These are phyloP conservation scores for Colletotrichum sp. DNA, from an alignment of 2,329 filamentous ascomycete genomes.

Conservation along the genomic window DNA sequence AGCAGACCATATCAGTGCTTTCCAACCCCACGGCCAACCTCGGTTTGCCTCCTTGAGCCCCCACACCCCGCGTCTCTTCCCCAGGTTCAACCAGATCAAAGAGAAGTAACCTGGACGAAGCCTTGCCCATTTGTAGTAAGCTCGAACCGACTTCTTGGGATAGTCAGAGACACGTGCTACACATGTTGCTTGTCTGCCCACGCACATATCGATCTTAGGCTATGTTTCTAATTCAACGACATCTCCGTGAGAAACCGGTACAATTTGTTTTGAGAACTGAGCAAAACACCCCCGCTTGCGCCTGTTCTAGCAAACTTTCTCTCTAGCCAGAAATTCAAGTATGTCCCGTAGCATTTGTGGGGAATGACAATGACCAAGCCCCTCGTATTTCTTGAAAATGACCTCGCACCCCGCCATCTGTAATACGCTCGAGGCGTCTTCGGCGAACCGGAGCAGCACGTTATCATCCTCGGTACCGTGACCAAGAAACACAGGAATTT, in stretches of 20 bases:
- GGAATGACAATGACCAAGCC: slow-evolving; percentile 51
- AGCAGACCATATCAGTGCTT: background rate
- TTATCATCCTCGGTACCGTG: slow-evolving; percentile 49
- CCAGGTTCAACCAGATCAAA: background rate
- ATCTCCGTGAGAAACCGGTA: background rate
- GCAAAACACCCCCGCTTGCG: background rate
- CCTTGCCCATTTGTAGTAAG: background rate
- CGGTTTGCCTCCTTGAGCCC: background rate
- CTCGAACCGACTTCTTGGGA: background rate
- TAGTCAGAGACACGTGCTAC: background rate
- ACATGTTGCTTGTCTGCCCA: background rate
- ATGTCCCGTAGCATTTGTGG: slow-evolving; percentile 44
- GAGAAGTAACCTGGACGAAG: background rate
- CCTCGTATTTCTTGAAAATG: slow-evolving; percentile 42
- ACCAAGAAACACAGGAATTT: slow-evolving; percentile 49
- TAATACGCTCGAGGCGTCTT: slow-evolving; percentile 38
- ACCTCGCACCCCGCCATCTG: slow-evolving; percentile 36
- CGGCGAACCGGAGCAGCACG: slow-evolving; percentile 41
- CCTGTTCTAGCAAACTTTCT: background rate
- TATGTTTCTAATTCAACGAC: background rate
- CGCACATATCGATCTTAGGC: background rate
- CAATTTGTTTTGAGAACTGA: background rate
- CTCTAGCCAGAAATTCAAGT: slow-evolving; percentile 30
- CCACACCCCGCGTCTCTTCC: background rate
- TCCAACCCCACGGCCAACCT: background rate